Evolutionary conservation across 2,329 filamentous ascomycete species (phyloP), one percentile per base, ranked within the genome.

Genomic region (Fusarium dimerum): DNA sequence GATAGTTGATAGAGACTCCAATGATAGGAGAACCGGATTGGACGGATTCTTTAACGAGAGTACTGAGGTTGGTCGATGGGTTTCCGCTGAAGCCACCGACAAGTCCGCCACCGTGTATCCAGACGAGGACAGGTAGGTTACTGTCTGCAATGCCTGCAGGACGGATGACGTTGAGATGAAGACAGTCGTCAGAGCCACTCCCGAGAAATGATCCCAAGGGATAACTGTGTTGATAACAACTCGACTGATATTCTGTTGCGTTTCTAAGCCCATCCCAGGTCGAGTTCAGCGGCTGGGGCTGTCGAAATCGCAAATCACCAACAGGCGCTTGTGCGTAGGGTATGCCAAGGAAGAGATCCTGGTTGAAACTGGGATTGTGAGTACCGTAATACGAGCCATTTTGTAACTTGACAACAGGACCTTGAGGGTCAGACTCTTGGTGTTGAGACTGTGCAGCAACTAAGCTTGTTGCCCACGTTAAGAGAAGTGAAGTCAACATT

Each of bases 1-100:
- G 53, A 13, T 63, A 62, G 46, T 63, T 63, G 10, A 63, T 51
- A 1, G 51, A 54, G 1, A 62, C 49, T 1, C 38, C 57, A 2
- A 62, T 56, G 0, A 62, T 56, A 0, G 60, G 60, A 0, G 50
- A 52, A 0, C 55, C 60, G 5, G 59, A 3, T 9, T 61, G 56
- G 0, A 61, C 51, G 6, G 58, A 61, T 12, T 58, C 52, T 1
- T 61, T 47, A 1, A 61, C 30, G 6, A 61, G 41, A 5, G 40
- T 54, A 12, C 47, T 50, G 0, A 61, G 15, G 40, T 61, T 61
- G 0, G 43, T 45, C 1, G 17, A 30, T 1, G 55, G 47, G 5
- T 51, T 49, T 0, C 49, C 51, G 3, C 55, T 59, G 16, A 36
- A 61, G 0, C 58, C 58, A 2, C 46, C 41, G 0, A 57, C 51